Base-by-base conservation (phyloP, 176 grass and related monocot species). In the Oryza rufipogon region DNA sequence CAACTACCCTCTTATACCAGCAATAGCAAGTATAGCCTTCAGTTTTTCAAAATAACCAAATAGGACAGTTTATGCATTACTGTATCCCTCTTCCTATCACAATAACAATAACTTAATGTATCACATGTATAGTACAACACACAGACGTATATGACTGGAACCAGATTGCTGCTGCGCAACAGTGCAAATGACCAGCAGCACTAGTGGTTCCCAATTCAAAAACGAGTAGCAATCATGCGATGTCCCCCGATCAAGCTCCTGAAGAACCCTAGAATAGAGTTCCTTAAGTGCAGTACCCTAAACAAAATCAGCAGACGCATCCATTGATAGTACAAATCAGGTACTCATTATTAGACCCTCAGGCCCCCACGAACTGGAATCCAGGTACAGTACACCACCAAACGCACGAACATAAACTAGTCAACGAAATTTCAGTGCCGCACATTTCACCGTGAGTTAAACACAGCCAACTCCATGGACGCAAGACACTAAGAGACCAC, bases 21-120 rank as follows among this genome's bases (percentile, higher is more conserved):
- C 26, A 86, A 28, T 66, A 63, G 66, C 45, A 74, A 20, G 25
- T 39, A 73, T 73, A 68, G 64, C 36, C 51, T 81, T 54, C 10
- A 9, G 46, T 67, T 16, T 9, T n/a, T 60, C 1, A 60, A 60
- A 60, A 60, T 60, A 60, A 60, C 19, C 6, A 60, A 60, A 19
- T n/a, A 60, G 20, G 1, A 60, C 51, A 60, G 14, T n/a, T 60
- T 60, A 61, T 61, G 12, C 56, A 22, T 61, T 61, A n/a, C 4
- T 17, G 51, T 54, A 2, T 4, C 2, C 11, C 73, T 20, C 4
- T 16, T 19, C 33, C 22, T 73, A 47, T 42, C 9, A 9, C 51
- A 38, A 36, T 36, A 87, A 22, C 16, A 15, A 38, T 38, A 38
- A 66, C 49, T 87, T 66, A 9, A 70, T 47, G 54, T 74, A 2